phyloP scores from a whole-genome alignment of 768 basidiomycete species.

The Tylopilus subfusipes region DNA sequence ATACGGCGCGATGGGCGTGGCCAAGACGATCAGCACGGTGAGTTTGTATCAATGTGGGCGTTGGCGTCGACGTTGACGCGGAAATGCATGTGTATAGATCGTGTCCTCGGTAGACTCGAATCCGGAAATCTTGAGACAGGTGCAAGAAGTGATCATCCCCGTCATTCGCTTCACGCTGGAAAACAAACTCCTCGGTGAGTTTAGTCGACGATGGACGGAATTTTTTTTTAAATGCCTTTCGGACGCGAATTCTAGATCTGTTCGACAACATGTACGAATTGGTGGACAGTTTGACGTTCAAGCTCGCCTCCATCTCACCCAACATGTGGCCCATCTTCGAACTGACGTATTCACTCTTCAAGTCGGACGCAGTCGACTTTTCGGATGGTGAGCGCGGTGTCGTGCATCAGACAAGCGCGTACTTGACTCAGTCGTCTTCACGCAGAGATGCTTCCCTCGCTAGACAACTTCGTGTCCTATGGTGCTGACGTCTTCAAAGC shows the following conservation, averaged over 20 bases:
- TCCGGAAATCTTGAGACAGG: constrained; percentile 69
- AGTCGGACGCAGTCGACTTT: constrained; percentile 80
- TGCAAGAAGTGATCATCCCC: constrained; percentile 80
- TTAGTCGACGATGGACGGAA: background rate
- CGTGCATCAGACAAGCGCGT: background rate
- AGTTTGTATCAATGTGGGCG: constrained; percentile 19
- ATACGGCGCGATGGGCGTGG: constrained; percentile 81
- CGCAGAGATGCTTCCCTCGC: constrained; percentile 78
- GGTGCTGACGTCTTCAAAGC: constrained; percentile 73
- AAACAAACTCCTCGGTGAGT: constrained; percentile 69
- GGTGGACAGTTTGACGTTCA: constrained; percentile 82
- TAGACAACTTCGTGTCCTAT: constrained; percentile 87
- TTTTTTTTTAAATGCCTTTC: background rate
- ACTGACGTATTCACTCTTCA: constrained; percentile 78
- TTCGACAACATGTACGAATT: constrained; percentile 87
- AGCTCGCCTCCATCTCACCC: constrained; percentile 67
- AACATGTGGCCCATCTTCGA: constrained; percentile 89
- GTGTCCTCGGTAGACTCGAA: constrained; percentile 70
- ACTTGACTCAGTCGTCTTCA: background rate
- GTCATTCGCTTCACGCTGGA: constrained; percentile 75
- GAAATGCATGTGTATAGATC: constrained; percentile 48
- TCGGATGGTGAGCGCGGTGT: constrained; percentile 58
- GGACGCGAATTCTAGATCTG: constrained; percentile 48
- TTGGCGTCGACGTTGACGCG: background rate
- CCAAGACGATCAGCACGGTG: constrained; percentile 81